A percentile compares a stretch with the other conserved stretches of the same genome.
Conservation (phyloP, 192 early-diverging fungal species). For the Coemansia sp. region DNA sequence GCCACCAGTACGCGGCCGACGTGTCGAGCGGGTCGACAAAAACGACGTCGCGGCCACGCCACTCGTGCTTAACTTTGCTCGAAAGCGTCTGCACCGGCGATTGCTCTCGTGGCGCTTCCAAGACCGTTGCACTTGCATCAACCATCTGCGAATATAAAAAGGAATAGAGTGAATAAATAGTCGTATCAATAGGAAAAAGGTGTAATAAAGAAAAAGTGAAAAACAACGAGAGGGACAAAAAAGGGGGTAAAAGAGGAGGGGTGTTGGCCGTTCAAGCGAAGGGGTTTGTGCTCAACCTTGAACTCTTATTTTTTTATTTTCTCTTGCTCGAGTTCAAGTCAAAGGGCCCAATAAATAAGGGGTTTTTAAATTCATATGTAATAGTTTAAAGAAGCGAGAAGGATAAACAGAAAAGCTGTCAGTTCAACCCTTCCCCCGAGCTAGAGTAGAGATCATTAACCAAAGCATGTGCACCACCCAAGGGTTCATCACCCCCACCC, state of each 20-base stretch:
- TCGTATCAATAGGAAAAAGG: background rate
- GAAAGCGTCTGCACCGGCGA: constrained; percentile 4
- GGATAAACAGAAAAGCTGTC: background rate
- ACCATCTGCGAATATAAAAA: constrained; percentile 12
- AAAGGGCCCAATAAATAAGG: too few species aligned
- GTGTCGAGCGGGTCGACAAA: constrained; percentile 68
- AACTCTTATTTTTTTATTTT: background rate
- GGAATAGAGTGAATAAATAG: constrained; percentile 3
- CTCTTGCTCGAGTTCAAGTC: background rate
- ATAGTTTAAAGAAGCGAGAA: background rate
- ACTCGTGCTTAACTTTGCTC: constrained; percentile 7
- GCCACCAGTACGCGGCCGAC: constrained; percentile 63
- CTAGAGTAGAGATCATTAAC: background rate
- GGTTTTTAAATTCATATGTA: background rate
- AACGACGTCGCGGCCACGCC: constrained; percentile 57
- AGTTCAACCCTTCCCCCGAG: background rate
- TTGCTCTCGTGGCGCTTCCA: constrained; percentile 12
- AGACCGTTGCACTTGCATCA: constrained; percentile 2
- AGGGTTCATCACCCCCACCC: background rate
- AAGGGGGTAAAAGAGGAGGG: constrained; percentile 3
- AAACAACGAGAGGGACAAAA: constrained; percentile 6
- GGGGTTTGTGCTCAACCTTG: background rate
- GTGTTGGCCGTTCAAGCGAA: too few species aligned
- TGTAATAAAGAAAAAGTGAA: constrained; percentile 3
- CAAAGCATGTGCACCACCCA: background rate